Evolutionary conservation across 2,329 filamentous ascomycete species (phyloP), one percentile per base, ranked within the genome.

Genomic region (Didymella exigua): DNA sequence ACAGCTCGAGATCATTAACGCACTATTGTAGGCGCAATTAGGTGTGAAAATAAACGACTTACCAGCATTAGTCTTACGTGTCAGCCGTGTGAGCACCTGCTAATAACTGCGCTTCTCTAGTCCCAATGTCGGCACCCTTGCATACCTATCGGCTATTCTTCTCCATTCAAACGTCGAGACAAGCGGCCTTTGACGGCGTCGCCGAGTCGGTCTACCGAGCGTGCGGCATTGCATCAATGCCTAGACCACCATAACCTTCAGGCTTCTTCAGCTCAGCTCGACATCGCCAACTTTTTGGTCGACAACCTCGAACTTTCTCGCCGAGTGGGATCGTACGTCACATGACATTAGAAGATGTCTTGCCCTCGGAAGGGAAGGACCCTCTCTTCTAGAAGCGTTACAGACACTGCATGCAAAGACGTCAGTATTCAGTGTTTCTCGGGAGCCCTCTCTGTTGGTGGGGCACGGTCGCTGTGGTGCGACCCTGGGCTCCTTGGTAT

Each of bases 1-100:
- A 49, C 84, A 83, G 61, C 75, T 96, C 60, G 86, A 91, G 77
- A 85, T 96, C 63, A 78, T 76, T 54, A 81, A 91, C 74, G 84
- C 84, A 44, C 75, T 88, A 69, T 61, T 67, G 36, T 73, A 66
- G 58, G 49, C 46, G 46, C 45, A 29, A 34, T 43, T 46, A 54
- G 40, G 40, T 50, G 47, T 52, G 18, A 51, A 23, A 47, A 53
- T 52, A 41, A 26, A 49, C 40, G 40, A 33, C 49, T 38, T 38
- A 9, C 31, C 18, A 54, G 21, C 23, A 49, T 49, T 18, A 30
- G 10, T 26, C 50, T 44, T 37, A 38, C 42, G 11, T 49, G 29
- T 48, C 24, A 24, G 40, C 47, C 40, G 40, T 48, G 42, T 27
- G 37, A 40, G 41, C 33, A 42, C 8, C n/a, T 26, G 24, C 38